Conservation (phyloP, 2,329 filamentous ascomycete genomes). For the Ciborinia camelliae region DNA sequence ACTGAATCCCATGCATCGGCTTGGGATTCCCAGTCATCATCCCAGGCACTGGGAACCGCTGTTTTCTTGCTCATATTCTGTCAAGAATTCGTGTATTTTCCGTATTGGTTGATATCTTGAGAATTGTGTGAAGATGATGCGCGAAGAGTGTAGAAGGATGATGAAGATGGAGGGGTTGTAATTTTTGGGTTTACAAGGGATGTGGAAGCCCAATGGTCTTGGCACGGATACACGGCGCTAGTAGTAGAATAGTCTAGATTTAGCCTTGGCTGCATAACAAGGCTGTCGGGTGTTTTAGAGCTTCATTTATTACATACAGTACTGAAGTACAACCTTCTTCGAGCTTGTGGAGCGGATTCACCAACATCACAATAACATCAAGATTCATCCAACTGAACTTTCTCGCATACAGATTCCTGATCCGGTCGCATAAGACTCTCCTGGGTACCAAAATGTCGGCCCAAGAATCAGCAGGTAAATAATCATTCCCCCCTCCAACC, state of each 20-base stretch:
- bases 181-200: constrained; percentile 12
- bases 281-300: constrained; percentile 4
- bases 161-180: constrained; percentile 6
- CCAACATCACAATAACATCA: neutral
- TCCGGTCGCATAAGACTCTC: too few relatives aligned
- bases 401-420: neutral
- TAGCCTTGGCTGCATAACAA: neutral
- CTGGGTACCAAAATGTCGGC: constrained; percentile 15
- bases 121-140: constrained; percentile 4
- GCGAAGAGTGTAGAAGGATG: neutral
- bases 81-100: neutral
- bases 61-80: constrained; percentile 39
- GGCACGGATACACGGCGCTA: constrained; percentile 1
- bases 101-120: neutral
- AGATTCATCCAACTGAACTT: neutral
- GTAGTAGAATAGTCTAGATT: neutral
- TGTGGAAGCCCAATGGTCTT: neutral
- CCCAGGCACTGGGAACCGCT: constrained; percentile 75
- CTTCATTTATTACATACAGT: neutral
- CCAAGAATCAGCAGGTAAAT: constrained; percentile 10
- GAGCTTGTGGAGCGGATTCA: neutral
- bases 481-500: neutral
- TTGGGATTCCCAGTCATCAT: constrained; percentile 78
- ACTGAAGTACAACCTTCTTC: too few relatives aligned
- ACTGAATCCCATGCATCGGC: constrained; percentile 55